Conservation (phyloP, 1,284 basidiomycete genomes). For the Puccinia coronata region DNA sequence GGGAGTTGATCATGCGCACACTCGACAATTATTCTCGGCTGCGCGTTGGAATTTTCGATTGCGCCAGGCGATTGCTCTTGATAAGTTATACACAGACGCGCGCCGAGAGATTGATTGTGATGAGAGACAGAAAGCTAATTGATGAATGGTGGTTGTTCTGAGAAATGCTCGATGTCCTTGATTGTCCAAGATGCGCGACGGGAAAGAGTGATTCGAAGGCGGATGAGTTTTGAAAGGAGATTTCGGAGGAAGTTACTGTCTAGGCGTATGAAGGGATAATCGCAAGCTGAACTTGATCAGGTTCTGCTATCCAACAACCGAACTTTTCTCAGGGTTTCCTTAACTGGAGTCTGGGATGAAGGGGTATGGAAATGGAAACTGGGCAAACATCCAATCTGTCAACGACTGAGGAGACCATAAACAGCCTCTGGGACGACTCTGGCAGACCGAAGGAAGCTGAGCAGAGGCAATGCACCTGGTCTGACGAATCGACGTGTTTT, state of each 20-base stretch:
- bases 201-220: not conserved
- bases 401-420: constrained; percentile 7
- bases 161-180: not conserved
- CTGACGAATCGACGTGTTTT: not conserved
- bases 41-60: not conserved
- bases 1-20: not conserved
- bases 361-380: constrained; percentile 1
- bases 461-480: not conserved
- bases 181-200: not conserved
- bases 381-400: constrained; percentile 25
- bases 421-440: not conserved
- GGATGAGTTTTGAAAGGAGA: not conserved
- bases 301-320: not conserved
- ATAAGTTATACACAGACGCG: not conserved
- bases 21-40: not conserved
- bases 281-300: not conserved
- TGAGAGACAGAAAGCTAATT: too few species aligned
- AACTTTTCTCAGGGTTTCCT: constrained; percentile 24
- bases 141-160: not conserved
- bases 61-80: not conserved
- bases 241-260: not conserved
- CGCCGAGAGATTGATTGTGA: not conserved
- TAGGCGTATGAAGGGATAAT: not conserved
- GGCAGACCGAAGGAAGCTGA: not conserved
- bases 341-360: not conserved